These are phyloP conservation scores for Lonicera japonica DNA, from an alignment of 129 eudicot genomes.

Conservation along the genomic window DNA sequence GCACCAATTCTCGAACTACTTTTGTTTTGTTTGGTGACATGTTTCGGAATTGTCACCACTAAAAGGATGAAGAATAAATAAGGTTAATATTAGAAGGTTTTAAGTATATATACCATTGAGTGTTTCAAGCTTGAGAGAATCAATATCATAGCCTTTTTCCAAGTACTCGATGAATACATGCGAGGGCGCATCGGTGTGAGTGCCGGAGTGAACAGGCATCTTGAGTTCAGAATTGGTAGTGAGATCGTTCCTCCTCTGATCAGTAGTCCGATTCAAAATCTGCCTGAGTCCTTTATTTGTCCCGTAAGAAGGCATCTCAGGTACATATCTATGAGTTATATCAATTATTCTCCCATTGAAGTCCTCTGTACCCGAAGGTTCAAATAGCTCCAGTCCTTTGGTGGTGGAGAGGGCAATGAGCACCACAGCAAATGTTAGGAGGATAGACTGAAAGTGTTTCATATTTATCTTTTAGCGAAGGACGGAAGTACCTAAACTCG, in stretches of 20 bases:
- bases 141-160: constrained; percentile 37
- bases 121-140: constrained; percentile 41
- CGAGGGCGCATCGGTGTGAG: constrained; percentile 51
- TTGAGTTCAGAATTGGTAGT: constrained; percentile 49
- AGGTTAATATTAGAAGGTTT: too few species aligned
- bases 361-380: neutral
- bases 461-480: constrained; percentile 11
- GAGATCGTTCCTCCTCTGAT: constrained; percentile 32
- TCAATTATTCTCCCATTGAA: constrained; percentile 34
- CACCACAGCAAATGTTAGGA: constrained; percentile 16
- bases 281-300: constrained; percentile 30
- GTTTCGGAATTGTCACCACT: too few species aligned
- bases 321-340: constrained; percentile 31
- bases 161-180: constrained; percentile 35
- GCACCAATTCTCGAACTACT: too few species aligned
- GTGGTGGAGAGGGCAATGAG: constrained; percentile 1
- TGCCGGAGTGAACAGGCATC: constrained; percentile 42
- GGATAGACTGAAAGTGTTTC: neutral
- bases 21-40: too few species aligned
- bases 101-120: constrained; percentile 23
- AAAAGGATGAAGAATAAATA: neutral
- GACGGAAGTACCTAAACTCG: too few species aligned
- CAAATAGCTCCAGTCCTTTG: neutral
- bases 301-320: constrained; percentile 37
- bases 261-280: constrained; percentile 21